Evolutionary conservation across 441 rosid species (phyloP), one percentile per base, ranked within the genome.

Genomic region (Corymbia calophylla): DNA sequence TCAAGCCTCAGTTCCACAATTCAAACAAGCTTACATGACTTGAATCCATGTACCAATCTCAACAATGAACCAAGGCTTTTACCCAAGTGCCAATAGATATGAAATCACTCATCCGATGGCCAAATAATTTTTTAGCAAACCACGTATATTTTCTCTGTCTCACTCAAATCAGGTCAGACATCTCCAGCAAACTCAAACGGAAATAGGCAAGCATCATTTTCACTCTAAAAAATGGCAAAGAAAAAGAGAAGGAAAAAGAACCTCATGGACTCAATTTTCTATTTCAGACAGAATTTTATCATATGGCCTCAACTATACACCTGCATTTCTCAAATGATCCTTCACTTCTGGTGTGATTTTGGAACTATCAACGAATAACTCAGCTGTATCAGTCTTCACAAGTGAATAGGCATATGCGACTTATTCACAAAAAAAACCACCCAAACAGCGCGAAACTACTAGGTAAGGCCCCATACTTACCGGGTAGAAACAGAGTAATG

Each of bases 211-310:
- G 55, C 56, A 73, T 56, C 39, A 87, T 88, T 58, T 49, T 23
- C 53, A 49, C 29, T 29, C 39, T 7, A 31, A 15, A 66, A 31
- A 66, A 66, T n/a, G 39, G 73, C 68, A 3, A 14, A n/a, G n/a
- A 15, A n/a, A 64, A 64, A 27, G 14, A 48, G 53, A 53, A 55
- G 77, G 55, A 80, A 86, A 89, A 29, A 44, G 88, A 58, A 90
- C 44, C 77, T 19, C 35, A 53, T 48, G 55, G 66, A 73, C 91
- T 68, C 90, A 96, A 99, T 96, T 95, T 90, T 95, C 95, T 92
- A 97, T 94, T 90, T 95, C 96, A 77, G 95, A 87, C 92, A 97
- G 98, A 93, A 98, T 93, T 66, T 97, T 92, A 87, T 93, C 95
- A 64, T 98, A 96, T 66, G 99, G 95, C 92, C 92, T 94, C 91